These are phyloP conservation scores for Tritrichomonas musculus DNA, from an alignment of 208 protist genomes.

Conservation along the genomic window DNA sequence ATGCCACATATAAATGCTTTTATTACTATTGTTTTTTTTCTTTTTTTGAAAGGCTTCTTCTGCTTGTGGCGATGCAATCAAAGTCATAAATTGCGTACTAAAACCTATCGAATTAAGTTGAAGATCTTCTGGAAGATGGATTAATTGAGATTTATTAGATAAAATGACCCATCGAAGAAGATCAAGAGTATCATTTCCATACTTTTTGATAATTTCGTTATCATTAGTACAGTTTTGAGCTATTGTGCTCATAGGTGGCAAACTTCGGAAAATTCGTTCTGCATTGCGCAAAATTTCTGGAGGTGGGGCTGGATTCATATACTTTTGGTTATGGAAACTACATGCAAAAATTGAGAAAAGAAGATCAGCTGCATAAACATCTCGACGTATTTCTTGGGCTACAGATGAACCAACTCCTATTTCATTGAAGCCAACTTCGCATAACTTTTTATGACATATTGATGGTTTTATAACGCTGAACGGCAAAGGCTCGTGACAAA, in stretches of 20 bases:
- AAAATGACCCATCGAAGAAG: neutral
- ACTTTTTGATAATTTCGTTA: neutral
- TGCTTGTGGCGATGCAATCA: neutral
- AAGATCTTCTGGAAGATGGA: neutral
- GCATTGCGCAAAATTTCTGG: neutral
- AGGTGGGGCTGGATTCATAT: neutral
- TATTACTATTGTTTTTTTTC: neutral
- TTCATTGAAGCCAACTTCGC: neutral
- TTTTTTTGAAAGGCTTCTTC: neutral
- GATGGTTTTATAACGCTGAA: neutral
- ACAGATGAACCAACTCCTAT: neutral
- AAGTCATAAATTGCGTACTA: neutral
- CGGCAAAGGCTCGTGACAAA: neutral
- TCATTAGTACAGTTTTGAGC: neutral
- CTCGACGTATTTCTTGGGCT: neutral
- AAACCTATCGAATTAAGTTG: neutral
- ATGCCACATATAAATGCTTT: neutral
- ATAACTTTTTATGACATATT: neutral
- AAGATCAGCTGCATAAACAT: neutral
- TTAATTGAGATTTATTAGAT: neutral
- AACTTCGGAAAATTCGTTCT: neutral
- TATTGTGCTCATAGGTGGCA: neutral
- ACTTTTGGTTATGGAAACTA: too few relatives aligned
- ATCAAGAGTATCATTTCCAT: neutral
- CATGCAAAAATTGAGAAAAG: neutral